Evolutionary conservation across 2,329 filamentous ascomycete species (phyloP).

Genomic region (Pezicula rhizophila): DNA sequence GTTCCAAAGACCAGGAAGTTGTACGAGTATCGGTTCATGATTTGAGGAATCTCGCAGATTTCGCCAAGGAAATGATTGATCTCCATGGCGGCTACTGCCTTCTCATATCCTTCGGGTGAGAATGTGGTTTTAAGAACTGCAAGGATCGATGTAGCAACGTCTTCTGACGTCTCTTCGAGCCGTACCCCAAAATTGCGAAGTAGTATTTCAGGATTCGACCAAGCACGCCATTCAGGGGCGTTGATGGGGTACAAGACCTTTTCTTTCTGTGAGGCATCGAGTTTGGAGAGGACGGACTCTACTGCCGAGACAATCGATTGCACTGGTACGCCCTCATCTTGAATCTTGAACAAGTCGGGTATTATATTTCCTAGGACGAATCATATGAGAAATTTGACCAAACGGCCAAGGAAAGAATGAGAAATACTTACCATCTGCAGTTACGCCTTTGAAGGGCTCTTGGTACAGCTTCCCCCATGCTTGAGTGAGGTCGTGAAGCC

Average conservation of each 20-base stretch:
- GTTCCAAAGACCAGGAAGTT: slow-evolving; percentile 12
- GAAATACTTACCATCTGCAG: slow-evolving; percentile 9
- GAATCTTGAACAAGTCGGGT: slow-evolving; percentile 5
- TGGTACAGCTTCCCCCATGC: slow-evolving; percentile 64
- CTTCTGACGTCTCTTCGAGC: slow-evolving; percentile 5
- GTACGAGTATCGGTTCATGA: slow-evolving; percentile 11
- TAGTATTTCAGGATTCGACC: slow-evolving; percentile 14
- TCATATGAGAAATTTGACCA: slow-evolving; percentile 54
- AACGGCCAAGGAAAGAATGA: neutral
- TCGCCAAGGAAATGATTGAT: slow-evolving; percentile 12
- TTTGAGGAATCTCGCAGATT: slow-evolving; percentile 4
- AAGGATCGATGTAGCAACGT: slow-evolving; percentile 5
- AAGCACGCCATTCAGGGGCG: slow-evolving; percentile 25
- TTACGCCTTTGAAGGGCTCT: slow-evolving; percentile 11
- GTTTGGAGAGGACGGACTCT: slow-evolving; percentile 4
- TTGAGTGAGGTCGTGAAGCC: slow-evolving; percentile 58
- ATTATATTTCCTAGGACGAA: slow-evolving; percentile 31
- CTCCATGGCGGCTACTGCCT: slow-evolving; percentile 6
- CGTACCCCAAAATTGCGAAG: slow-evolving; percentile 7
- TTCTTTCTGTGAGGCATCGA: slow-evolving; percentile 3
- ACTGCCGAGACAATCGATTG: slow-evolving; percentile 43
- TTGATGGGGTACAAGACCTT: slow-evolving; percentile 54
- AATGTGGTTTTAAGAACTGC: slow-evolving; percentile 8
- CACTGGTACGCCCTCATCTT: slow-evolving; percentile 11
- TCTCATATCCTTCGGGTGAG: slow-evolving; percentile 10